These are phyloP conservation scores for Aspergillus avenaceus DNA, from an alignment of 495 filamentous ascomycete genomes.

Conservation along the genomic window DNA sequence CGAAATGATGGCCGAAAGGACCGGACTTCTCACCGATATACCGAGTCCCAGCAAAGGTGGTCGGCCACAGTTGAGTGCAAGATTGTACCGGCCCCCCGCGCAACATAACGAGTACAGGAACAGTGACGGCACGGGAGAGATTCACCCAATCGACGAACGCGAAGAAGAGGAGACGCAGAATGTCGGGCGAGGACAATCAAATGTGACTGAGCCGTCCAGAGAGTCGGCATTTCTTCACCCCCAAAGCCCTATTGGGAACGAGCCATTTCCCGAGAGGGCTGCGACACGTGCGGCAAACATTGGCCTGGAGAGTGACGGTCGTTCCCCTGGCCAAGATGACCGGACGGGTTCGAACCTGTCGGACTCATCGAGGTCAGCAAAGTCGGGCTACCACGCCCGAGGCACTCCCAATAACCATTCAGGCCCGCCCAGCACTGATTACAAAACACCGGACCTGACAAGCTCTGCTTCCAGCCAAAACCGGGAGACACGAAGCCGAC, in stretches of 20 bases:
- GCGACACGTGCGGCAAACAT: not conserved
- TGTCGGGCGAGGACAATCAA: constrained; percentile 4
- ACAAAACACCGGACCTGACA: constrained; percentile 24
- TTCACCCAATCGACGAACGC: constrained; percentile 65
- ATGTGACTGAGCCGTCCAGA: constrained; percentile 25
- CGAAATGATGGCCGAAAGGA: constrained; percentile 44
- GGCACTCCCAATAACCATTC: constrained; percentile 13
- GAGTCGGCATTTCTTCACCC: constrained; percentile 26
- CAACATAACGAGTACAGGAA: constrained; percentile 44
- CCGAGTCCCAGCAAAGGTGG: constrained; percentile 51
- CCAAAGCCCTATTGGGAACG: constrained; percentile 25
- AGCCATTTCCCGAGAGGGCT: not conserved
- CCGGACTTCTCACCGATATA: constrained; percentile 51
- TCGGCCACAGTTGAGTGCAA: constrained; percentile 19
- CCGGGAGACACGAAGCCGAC: constrained; percentile 21
- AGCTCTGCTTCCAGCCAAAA: constrained; percentile 16
- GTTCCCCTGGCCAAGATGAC: constrained; percentile 39
- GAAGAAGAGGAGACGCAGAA: constrained; percentile 57
- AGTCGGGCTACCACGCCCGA: constrained; percentile 5
- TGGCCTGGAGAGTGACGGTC: not conserved
- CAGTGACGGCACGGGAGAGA: constrained; percentile 45
- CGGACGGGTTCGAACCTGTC: constrained; percentile 57
- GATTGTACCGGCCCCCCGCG: constrained; percentile 22
- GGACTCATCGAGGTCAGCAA: constrained; percentile 28
- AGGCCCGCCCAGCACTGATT: constrained; percentile 24